phyloP scores from a whole-genome alignment of 1,139 yeast genomes.

The Yamadazyma sp. region DNA sequence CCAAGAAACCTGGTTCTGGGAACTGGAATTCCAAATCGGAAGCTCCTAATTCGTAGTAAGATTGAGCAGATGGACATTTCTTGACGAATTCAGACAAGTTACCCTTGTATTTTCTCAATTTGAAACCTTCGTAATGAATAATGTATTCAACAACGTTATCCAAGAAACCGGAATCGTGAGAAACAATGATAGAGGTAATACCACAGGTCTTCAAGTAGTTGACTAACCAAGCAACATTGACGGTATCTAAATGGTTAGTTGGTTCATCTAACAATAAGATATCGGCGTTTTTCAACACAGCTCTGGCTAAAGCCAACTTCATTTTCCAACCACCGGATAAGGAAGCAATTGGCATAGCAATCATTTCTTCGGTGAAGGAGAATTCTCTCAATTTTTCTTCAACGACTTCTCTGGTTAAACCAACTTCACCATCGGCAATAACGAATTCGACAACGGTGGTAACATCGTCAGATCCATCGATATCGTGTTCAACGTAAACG shows the following conservation, averaged over 20 bases:
- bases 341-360: constrained; percentile 88
- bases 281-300: constrained; percentile 98
- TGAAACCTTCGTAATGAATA: constrained; percentile 99
- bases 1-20: constrained; percentile 99
- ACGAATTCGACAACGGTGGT: constrained; percentile 92
- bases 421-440: constrained; percentile 77
- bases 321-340: constrained; percentile 99
- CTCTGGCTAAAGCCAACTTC: constrained; percentile 99
- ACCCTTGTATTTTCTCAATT: constrained; percentile 99
- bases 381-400: constrained; percentile 79
- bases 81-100: constrained; percentile 97
- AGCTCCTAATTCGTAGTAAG: constrained; percentile 98
- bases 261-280: constrained; percentile 98
- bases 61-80: constrained; percentile 98
- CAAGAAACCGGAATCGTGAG: constrained; percentile 99
- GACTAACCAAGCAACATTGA: constrained; percentile 98
- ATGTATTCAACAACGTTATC: constrained; percentile 97
- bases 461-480: constrained; percentile 96
- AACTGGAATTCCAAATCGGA: constrained; percentile 92
- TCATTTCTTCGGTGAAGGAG: constrained; percentile 91
- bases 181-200: constrained; percentile 95
- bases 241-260: constrained; percentile 99
- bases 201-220: constrained; percentile 98
- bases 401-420: constrained; percentile 67
- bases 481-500: constrained; percentile 99